These are phyloP conservation scores for Boletellus ananiceps DNA, from an alignment of 768 basidiomycete genomes.

Conservation along the genomic window DNA sequence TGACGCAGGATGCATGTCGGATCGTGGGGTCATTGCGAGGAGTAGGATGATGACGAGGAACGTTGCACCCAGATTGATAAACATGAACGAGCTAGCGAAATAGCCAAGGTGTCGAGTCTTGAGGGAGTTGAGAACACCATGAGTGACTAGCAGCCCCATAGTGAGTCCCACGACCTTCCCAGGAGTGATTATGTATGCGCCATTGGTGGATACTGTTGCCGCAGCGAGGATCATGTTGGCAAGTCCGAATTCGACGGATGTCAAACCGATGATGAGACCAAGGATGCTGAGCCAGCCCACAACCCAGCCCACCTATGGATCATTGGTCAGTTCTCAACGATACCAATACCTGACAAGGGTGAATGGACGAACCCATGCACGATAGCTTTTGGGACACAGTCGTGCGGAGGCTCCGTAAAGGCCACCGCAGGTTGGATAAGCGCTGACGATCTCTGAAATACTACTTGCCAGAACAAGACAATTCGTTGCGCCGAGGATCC, in stretches of 20 bases:
- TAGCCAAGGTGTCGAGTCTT: conserved; percentile 34
- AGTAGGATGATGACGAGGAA: conserved; percentile 42
- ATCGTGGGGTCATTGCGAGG: conserved; percentile 39
- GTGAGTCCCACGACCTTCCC: conserved; percentile 41
- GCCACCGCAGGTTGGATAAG: conserved; percentile 30
- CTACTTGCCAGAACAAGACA: conserved; percentile 29
- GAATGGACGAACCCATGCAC: conserved; percentile 47
- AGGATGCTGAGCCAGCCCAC: conserved; percentile 33
- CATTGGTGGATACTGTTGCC: conserved; percentile 24
- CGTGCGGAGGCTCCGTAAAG: conserved; percentile 74
- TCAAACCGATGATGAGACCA: conserved; percentile 22
- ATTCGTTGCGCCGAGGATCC: conserved; percentile 28
- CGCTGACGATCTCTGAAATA: conserved; percentile 29
- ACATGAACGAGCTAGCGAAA: conserved; percentile 36
- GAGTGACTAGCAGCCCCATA: conserved; percentile 36
- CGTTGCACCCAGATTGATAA: conserved; percentile 42
- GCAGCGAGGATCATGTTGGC: conserved; percentile 31
- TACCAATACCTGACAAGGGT: not conserved
- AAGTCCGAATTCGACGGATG: conserved; percentile 38
- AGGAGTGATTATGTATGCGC: conserved; percentile 31
- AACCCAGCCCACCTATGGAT: conserved; percentile 25
- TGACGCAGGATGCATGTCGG: conserved; percentile 50
- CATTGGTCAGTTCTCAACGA: not conserved
- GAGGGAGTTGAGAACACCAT: conserved; percentile 43
- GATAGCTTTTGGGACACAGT: conserved; percentile 57